Evolutionary conservation across 805 yeast genomes (phyloP), one percentile per base, ranked within the genome.

Genomic region (Pichia exigua): DNA sequence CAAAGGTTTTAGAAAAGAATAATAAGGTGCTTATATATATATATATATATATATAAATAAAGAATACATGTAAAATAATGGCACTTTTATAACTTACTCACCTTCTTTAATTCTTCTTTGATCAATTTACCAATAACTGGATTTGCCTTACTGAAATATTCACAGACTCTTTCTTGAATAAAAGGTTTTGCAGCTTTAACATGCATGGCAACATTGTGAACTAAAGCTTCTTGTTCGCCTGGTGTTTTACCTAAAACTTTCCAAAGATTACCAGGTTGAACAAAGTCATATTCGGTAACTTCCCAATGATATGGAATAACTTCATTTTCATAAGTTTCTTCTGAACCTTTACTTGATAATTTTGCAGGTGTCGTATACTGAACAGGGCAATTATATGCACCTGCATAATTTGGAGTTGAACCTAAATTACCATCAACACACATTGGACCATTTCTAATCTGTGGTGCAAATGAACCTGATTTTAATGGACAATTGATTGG

Each of bases 401-500:
- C 79, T 54, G 83, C 71, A 69, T 88, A 87, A 70, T 85, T 85
- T 65, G 95, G 94, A 57, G 80, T 79, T 51, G 78, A 70, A 42
- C 95, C 95, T 64, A 83, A 77, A 72, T 88, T 88, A 50, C 83
- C 85, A 59, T 78, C 74, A 27, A 80, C 79, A 51, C 65, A 65
- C 90, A 84, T 83, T 45, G 82, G 77, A 68, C 96, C 96, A 66
- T 88, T 96, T 72, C 96, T 80, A 60, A 83, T 78, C 61, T 81
- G 83, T 28, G 96, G 96, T 60, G 78, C 77, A 65, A 77, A 79
- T 11, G 75, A 73, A 20, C 67, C 67, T 3, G 77, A 68, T 26
- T 78, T 81, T 55, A 77, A 72, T 52, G 96, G 96, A 69, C 95
- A 85, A 68, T 88, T 88, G 60, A 87, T 90, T n/a, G 96, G 96